Evolutionary conservation across 2,329 filamentous ascomycete genomes (phyloP), one percentile per base, ranked within the genome.

Genomic region (Fusarium kyushuense): DNA sequence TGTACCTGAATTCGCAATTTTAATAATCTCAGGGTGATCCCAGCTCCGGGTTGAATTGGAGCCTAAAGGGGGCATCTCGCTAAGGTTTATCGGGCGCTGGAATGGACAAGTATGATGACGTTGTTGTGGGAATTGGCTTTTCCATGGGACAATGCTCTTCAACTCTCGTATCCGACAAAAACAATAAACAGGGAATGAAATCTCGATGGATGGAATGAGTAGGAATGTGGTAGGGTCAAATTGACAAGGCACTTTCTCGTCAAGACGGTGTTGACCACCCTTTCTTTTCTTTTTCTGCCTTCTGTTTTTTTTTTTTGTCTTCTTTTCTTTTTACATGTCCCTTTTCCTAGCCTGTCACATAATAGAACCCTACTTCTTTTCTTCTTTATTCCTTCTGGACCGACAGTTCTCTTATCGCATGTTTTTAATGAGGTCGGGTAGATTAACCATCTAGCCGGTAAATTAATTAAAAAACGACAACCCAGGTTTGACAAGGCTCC

Each of bases 21-120:
- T 69, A 69, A 46, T 42, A 29, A 67, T 56, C 25, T 67, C 61
- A 55, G 66, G 61, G 65, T 67, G 33, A 69, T 65, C 66, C 66
- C 40, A 55, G 66, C 57, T n/a, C 29, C 47, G 23, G 47, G 47
- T 51, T 33, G 14, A 45, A 47, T 67, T 67, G 52, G 65, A 63
- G 49, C 64, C 65, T 59, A 67, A 67, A 67, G 46, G 54, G 58
- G 27, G 35, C 4, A 16, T 30, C 27, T 47, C 41, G 23, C 40
- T 33, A 17, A 33, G 14, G 7, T 33, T 17, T 11, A 27, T 25
- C 6, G 9, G 46, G 6, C 25, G 35, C 36, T 59, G 64, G 64
- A 67, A 67, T 38, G 35, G 12, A 38, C 30, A 14, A 32, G 7
- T 6, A 14, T 40, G 35, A 51, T 38, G 47, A 40, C 47, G 49